phyloP scores from a whole-genome alignment of 805 yeast species.

The Groenewaldozyma tartarivorans region DNA sequence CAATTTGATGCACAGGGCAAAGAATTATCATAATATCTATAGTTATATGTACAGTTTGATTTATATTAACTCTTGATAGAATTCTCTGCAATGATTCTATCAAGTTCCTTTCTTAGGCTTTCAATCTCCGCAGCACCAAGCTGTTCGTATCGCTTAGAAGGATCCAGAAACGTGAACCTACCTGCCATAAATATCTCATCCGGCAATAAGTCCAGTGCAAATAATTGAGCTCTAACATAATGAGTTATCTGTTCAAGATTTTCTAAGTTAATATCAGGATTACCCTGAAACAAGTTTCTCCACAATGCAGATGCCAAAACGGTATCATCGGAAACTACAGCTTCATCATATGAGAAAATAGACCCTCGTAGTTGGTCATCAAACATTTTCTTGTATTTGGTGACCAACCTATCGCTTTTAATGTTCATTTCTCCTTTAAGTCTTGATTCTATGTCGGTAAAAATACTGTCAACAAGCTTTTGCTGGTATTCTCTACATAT shows the following conservation, averaged over 20 bases:
- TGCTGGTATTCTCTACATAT: conserved; percentile 87
- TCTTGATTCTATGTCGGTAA: conserved; percentile 81
- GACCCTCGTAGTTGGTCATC: conserved; percentile 85
- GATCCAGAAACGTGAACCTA: conserved; percentile 72
- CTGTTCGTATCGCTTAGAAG: conserved; percentile 66
- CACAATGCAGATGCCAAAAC: conserved; percentile 35
- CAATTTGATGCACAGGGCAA: too few relatives aligned
- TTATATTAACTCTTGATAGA: neutral
- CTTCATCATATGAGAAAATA: conserved; percentile 88
- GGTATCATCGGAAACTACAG: conserved; percentile 53
- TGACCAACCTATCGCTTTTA: conserved; percentile 69
- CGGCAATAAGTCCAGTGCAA: conserved; percentile 72
- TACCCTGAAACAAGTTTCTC: conserved; percentile 85
- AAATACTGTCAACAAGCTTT: conserved; percentile 78
- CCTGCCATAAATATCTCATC: conserved; percentile 95
- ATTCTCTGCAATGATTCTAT: neutral
- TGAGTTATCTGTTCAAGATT: conserved; percentile 84
- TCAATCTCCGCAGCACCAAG: conserved; percentile 33
- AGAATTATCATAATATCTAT: too few relatives aligned
- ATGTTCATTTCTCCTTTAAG: conserved; percentile 82
- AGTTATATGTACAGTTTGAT: too few relatives aligned
- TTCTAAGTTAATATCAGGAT: conserved; percentile 67
- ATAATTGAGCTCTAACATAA: conserved; percentile 81
- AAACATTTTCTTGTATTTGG: conserved; percentile 80
- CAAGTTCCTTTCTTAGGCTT: conserved; percentile 9